Base-by-base conservation (phyloP, 2,329 filamentous ascomycete species). In the Claviceps sp. region DNA sequence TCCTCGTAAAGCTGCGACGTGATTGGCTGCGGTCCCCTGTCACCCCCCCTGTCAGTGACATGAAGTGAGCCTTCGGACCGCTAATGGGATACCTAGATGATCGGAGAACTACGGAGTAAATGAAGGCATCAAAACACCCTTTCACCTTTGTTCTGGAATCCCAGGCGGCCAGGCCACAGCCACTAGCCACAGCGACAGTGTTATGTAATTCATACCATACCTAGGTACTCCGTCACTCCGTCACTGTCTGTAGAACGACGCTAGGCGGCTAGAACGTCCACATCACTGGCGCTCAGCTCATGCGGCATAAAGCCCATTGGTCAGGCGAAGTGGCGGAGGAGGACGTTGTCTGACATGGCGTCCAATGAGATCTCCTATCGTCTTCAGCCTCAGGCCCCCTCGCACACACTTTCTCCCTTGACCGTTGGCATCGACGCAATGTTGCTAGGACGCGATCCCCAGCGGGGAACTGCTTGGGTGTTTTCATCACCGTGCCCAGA, bases 391-490 rank as follows among this genome's bases (percentile, higher is more conserved):
- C 48, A 59, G 59, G 58, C 59, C 51, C 14, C 50, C 46, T 8
- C 45, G 52, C 54, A 30, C 46, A 16, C n/a, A 16, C 18, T 48
- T 7, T 30, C 24, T 46, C 26, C 18, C 26, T 37, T 40, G 22
- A 38, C 45, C 48, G 40, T 18, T 18, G 47, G 4, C 45, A 20
- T 30, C n/a, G 45, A 38, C 16, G 11, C 42, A 55, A 55, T 52
- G 54, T 57, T 56, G 56, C 56, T 56, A 57, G 54, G 51, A 50
- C 52, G 54, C 37, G 20, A 30, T 52, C 52, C 56, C 56, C 48
- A 41, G 20, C 20, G 2, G 20, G 2, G 22, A 46, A 46, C 34
- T 54, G 55, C 42, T 47, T 44, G 43, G 48, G 42, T 54, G 55
- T 55, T 54, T 55, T 56, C 52, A 55, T 56, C 54, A 48, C 47